These are phyloP conservation scores for Paramecium octaurelia DNA, from an alignment of 73 alveolate genomes.

Conservation along the genomic window DNA sequence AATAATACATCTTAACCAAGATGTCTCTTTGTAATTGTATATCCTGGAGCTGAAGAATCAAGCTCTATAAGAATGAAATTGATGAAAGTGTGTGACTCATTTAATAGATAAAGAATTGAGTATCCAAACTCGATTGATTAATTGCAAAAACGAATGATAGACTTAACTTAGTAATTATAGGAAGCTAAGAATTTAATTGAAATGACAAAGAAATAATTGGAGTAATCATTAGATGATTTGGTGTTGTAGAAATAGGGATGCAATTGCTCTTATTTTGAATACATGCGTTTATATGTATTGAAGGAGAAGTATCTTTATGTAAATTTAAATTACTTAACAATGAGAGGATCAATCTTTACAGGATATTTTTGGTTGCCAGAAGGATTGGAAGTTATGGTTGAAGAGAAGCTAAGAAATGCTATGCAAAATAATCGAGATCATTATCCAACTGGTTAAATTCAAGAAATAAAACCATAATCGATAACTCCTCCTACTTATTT, in stretches of 20 bases:
- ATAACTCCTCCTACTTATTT: slow-evolving; percentile 90
- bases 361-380: slow-evolving; percentile 88
- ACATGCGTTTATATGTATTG: slow-evolving; percentile 65
- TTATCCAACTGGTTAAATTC: slow-evolving; percentile 69
- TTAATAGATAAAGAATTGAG: neutral
- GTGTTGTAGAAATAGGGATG: neutral
- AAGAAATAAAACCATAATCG: slow-evolving; percentile 65
- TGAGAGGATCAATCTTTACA: slow-evolving; percentile 62
- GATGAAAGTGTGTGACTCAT: neutral
- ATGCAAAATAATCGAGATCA: slow-evolving; percentile 55
- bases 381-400: slow-evolving; percentile 58
- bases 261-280: slow-evolving; percentile 70
- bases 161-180: neutral
- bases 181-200: neutral
- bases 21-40: neutral
- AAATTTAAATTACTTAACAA: slow-evolving; percentile 66
- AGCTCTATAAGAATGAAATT: neutral
- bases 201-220: neutral
- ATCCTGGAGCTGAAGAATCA: neutral
- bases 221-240: neutral
- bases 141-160: neutral
- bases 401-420: slow-evolving; percentile 58
- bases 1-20: neutral
- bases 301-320: slow-evolving; percentile 76
- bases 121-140: neutral